These are phyloP conservation scores for Dendryphion nanum DNA, from an alignment of 2,329 filamentous ascomycete genomes.

Conservation along the genomic window DNA sequence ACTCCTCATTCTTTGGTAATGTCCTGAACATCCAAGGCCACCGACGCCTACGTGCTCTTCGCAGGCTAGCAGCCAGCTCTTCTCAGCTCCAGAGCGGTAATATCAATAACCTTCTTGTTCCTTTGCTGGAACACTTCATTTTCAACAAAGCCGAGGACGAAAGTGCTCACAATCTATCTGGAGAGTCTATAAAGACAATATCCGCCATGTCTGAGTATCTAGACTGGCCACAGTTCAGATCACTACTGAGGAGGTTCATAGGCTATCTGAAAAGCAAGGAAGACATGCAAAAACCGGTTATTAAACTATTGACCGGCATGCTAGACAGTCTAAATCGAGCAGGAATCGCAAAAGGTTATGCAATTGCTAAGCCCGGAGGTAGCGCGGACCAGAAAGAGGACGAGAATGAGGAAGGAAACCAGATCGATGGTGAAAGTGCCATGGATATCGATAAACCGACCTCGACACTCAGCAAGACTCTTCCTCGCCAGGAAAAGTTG, in stretches of 20 bases:
- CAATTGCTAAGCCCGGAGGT: conserved; percentile 7
- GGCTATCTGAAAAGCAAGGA: conserved; percentile 77
- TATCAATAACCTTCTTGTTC: conserved; percentile 82
- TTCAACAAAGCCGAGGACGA: conserved; percentile 81
- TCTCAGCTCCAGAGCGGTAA: conserved; percentile 72
- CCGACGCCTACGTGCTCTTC: conserved; percentile 78
- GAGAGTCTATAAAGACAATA: conserved; percentile 81
- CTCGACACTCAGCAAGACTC: conserved; percentile 57
- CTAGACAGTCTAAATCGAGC: conserved; percentile 71
- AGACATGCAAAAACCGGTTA: conserved; percentile 80
- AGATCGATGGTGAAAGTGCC: conserved; percentile 10
- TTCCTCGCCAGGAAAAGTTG: conserved; percentile 68
- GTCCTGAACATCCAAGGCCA: conserved; percentile 87
- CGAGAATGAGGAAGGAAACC: conserved; percentile 40
- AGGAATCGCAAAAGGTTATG: conserved; percentile 36
- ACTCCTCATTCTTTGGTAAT: conserved; percentile 87
- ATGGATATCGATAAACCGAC: conserved; percentile 24
- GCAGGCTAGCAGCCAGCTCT: conserved; percentile 70
- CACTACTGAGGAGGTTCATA: conserved; percentile 79
- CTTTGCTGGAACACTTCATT: conserved; percentile 90
- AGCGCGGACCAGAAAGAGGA: conserved; percentile 6
- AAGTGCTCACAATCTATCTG: conserved; percentile 74
- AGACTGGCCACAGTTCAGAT: conserved; percentile 88
- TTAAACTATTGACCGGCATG: conserved; percentile 76
- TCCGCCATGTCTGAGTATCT: conserved; percentile 71